phyloP scores from a whole-genome alignment of 257 asterid genomes.

The Plectranthus barbatus region DNA sequence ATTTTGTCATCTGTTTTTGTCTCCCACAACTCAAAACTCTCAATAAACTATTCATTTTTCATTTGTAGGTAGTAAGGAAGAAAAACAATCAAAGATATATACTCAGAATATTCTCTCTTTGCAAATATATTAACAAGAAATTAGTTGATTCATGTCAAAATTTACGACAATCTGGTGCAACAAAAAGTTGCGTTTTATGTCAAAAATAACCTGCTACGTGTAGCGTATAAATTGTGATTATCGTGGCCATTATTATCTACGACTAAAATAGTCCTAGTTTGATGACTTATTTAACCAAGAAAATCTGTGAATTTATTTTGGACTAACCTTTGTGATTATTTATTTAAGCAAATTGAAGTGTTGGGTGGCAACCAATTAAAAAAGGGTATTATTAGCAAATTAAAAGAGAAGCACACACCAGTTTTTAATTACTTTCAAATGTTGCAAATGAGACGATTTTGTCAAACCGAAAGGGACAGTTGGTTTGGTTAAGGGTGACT shows the following conservation, averaged over 20 bases:
- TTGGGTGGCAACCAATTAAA: too few relatives aligned
- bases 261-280: constrained; percentile 1
- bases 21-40: too few relatives aligned
- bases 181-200: background rate
- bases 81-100: background rate
- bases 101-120: background rate
- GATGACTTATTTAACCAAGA: background rate
- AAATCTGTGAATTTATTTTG: background rate
- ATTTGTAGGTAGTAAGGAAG: too few relatives aligned
- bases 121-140: background rate
- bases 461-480: constrained; percentile 21
- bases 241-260: background rate
- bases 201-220: background rate
- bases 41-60: too few relatives aligned
- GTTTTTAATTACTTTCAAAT: background rate
- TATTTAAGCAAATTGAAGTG: too few relatives aligned
- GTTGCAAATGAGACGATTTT: background rate
- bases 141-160: background rate
- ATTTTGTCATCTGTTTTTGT: too few relatives aligned
- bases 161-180: background rate
- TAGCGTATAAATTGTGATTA: background rate
- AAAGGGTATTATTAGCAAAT: background rate
- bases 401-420: background rate
- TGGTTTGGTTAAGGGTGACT: constrained; percentile 15
- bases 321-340: background rate